These are phyloP conservation scores for Phytophthora tubulina DNA, from an alignment of 352 stramenopile species.

Conservation along the genomic window DNA sequence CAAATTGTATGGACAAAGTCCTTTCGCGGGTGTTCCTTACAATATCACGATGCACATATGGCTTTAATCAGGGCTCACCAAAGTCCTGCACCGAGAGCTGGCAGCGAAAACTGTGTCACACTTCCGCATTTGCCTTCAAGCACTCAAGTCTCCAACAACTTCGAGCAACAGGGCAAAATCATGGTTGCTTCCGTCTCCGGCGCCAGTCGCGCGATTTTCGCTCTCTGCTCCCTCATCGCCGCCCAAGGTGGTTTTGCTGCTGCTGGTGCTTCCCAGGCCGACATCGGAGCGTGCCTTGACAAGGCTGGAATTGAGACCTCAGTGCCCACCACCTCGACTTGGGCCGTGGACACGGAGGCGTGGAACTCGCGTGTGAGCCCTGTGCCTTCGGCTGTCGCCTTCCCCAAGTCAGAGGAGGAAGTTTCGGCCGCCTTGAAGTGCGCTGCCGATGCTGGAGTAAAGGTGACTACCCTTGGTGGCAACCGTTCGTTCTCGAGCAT, in stretches of 20 bases:
- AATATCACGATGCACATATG: constrained; percentile 5
- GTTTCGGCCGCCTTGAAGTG: constrained; percentile 35
- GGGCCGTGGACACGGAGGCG: constrained; percentile 33
- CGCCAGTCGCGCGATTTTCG: constrained; percentile 29
- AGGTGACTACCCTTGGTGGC: constrained; percentile 38
- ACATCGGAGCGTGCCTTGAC: constrained; percentile 26
- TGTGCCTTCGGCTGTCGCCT: constrained; percentile 33
- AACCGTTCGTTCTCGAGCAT: constrained; percentile 46
- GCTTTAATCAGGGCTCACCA: not conserved
- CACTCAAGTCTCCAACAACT: constrained; percentile 18
- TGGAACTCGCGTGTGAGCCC: constrained; percentile 43
- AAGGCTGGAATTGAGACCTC: constrained; percentile 32
- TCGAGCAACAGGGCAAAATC: constrained; percentile 16
- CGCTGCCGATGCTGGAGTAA: constrained; percentile 29
- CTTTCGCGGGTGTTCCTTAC: not conserved
- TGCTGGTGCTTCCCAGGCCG: constrained; percentile 3
- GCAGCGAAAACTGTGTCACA: constrained; percentile 11
- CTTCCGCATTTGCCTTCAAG: constrained; percentile 24
- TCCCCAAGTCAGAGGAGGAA: constrained; percentile 31
- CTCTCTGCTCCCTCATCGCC: constrained; percentile 38
- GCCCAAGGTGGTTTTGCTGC: constrained; percentile 23
- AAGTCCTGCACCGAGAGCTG: not conserved
- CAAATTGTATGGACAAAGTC: not conserved
- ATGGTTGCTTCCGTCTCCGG: constrained; percentile 33
- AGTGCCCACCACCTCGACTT: constrained; percentile 35